Evolutionary conservation across 78 protist species (phyloP), one percentile per base, ranked within the genome.

Genomic region (Dictyostelium discoideum): DNA sequence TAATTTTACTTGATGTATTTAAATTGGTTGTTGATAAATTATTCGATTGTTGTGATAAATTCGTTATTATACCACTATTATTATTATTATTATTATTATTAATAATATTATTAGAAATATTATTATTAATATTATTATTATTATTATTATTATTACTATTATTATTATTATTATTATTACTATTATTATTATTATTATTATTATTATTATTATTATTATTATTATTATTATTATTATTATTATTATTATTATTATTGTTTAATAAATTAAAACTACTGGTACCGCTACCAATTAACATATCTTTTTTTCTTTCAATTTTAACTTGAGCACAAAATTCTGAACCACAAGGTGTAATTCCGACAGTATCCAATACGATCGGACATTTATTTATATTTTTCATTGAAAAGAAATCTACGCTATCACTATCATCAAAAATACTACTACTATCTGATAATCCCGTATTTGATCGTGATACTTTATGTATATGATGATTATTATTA

Each of bases 261-360:
- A 24, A 67, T 67, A 24, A 24, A 67, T 67, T 22, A 24, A 67
- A 7, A 67, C 32, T 24, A 24, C 39, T 69, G 77, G 37, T 69
- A 60, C 69, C 69, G 69, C 69, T 60, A 60, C 69, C 69, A 60
- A 60, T 73, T 60, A 60, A 60, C 69, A 60, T 77, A n/a, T 42
- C 18, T 16, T 46, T 44, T n/a, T 79, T 79, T 44, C 54, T 32
- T 9, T 80, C 86, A 11, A 81, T 57, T 29, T 78, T 88, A 5
- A 80, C 86, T 42, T 78, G 80, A 0, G 82, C 94, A 10, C 54
- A 7, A 65, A 88, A 88, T 37, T 78, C 76, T 48, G 83, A 85
- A 46, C 94, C 94, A 63, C 83, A n/a, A 13, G 94, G 57, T 0
- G 69, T 88, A n/a, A 81, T 88, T 42, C 94, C 94, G 72, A 79